A percentile compares a stretch with the other conserved stretches of the same genome.
Conservation (phyloP, 805 yeast genomes). For the Schwanniomyces occidentalis region DNA sequence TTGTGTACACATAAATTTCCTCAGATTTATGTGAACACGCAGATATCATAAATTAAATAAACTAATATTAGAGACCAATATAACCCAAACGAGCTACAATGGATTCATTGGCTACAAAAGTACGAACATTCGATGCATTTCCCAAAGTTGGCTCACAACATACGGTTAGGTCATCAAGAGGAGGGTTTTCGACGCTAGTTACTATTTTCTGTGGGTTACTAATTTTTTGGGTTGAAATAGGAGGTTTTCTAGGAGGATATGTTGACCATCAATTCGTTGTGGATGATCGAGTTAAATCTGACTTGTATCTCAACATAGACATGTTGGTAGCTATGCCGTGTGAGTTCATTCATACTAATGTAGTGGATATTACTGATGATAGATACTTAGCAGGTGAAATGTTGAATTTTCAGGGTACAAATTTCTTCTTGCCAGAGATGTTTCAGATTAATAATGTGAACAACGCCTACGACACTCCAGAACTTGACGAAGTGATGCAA, state of each 20-base stretch:
- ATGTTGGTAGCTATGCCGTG: slow-evolving; percentile 85
- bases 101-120: slow-evolving; percentile 37
- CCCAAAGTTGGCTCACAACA: slow-evolving; percentile 52
- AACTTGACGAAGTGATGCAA: slow-evolving; percentile 63
- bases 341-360: slow-evolving; percentile 68
- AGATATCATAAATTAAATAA: too few relatives aligned
- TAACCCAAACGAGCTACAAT: too few relatives aligned
- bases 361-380: slow-evolving; percentile 76
- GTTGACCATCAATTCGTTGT: slow-evolving; percentile 78
- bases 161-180: slow-evolving; percentile 71
- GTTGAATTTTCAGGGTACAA: slow-evolving; percentile 66
- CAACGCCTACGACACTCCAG: slow-evolving; percentile 54
- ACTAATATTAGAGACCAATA: too few relatives aligned
- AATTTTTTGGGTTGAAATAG: slow-evolving; percentile 80
- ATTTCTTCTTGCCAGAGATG: slow-evolving; percentile 54
- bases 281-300: slow-evolving; percentile 56
- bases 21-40: too few relatives aligned
- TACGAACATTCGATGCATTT: slow-evolving; percentile 49
- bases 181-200: slow-evolving; percentile 70
- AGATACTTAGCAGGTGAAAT: slow-evolving; percentile 74
- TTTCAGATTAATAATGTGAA: slow-evolving; percentile 47
- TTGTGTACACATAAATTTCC: too few relatives aligned
- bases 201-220: slow-evolving; percentile 64
- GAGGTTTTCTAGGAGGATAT: slow-evolving; percentile 80
- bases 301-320: slow-evolving; percentile 73